Evolutionary conservation across 768 basidiomycete genomes (phyloP), one percentile per base, ranked within the genome.

Genomic region (Hydnomerulius pinastri): DNA sequence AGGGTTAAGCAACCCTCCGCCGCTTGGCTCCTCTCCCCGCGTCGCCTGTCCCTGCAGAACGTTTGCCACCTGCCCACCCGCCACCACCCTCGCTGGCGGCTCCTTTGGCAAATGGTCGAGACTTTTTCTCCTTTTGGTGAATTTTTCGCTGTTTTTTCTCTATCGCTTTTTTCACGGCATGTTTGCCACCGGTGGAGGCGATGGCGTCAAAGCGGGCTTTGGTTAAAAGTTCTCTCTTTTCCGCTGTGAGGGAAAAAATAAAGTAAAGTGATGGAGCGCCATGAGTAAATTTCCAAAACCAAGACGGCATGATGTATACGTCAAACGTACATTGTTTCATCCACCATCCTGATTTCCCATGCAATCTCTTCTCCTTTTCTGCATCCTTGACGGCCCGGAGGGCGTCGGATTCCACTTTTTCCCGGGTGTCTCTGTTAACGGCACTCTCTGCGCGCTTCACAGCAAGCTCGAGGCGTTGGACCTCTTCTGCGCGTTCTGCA

Each of bases 131-230:
- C 68, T 89, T 93, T 68, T 92, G 90, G 43, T 79, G 78, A 17
- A 86, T 73, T 75, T 94, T 96, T 68, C 82, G 90, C 69, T 90
- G 85, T 67, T 85, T 93, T 78, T 90, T 95, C 59, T 90, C 90
- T 24, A 96, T 83, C 5, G 83, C 90, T 69, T 87, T 93, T 64
- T 87, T 90, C 45, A 95, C 89, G 1, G 92, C 91, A 4, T 77
- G 71, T 56, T 81, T 83, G 7, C 95, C 93, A 4, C 92, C 93
- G 48, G 79, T 73, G 15, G 78, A 77, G 4, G 87, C 85, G 36
- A 94, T 76, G 6, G 87, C 87, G 21, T 93, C 86, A 64, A 89
- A 91, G 50, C 86, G 79, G 13, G 92, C 89, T 46, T 84, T 81
- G 48, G 83, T 70, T 1, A 96, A 60, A 23, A 93, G 57, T 47